Percentiles rank a stretch among this genome's conserved stretches.
These are phyloP conservation scores for Leersia perrieri DNA, from an alignment of 176 grass and related monocot genomes.

Conservation along the genomic window DNA sequence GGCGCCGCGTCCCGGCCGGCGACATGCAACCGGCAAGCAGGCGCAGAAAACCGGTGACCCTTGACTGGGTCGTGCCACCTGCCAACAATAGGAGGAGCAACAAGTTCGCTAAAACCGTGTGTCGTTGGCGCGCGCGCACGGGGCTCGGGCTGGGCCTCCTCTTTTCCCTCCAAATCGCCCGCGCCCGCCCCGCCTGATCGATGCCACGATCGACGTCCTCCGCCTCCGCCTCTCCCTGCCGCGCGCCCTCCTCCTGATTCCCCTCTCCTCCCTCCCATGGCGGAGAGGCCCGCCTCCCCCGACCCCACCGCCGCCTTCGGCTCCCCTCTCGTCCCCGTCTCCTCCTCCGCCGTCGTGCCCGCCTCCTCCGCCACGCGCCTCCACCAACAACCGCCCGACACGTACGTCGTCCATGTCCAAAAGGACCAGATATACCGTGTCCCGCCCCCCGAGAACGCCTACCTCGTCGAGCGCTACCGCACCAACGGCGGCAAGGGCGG, in stretches of 20 bases:
- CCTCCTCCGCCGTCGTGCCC: background rate
- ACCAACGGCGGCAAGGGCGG: constrained; percentile 26
- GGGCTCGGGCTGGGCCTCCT: background rate
- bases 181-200: background rate
- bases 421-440: constrained; percentile 95
- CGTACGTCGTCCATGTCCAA: constrained; percentile 75
- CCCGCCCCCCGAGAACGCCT: constrained; percentile 85
- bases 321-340: constrained; percentile 24
- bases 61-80: constrained; percentile 2
- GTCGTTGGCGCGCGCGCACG: background rate
- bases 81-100: constrained; percentile 49
- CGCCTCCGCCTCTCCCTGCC: background rate
- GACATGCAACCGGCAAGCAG: background rate
- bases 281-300: constrained; percentile 52
- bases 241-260: too few relatives aligned
- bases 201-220: constrained; percentile 49
- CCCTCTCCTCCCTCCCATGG: constrained; percentile 52
- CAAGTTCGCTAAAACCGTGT: constrained; percentile 20
- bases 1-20: background rate
- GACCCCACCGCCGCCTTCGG: constrained; percentile 16
- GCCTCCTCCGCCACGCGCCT: too few relatives aligned
- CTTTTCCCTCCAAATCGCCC: constrained; percentile 44
- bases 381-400: constrained; percentile 28
- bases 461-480: constrained; percentile 68
- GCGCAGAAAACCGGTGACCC: background rate